phyloP scores from a whole-genome alignment of 805 yeast genomes.

The Debaryomyces hansenii region DNA sequence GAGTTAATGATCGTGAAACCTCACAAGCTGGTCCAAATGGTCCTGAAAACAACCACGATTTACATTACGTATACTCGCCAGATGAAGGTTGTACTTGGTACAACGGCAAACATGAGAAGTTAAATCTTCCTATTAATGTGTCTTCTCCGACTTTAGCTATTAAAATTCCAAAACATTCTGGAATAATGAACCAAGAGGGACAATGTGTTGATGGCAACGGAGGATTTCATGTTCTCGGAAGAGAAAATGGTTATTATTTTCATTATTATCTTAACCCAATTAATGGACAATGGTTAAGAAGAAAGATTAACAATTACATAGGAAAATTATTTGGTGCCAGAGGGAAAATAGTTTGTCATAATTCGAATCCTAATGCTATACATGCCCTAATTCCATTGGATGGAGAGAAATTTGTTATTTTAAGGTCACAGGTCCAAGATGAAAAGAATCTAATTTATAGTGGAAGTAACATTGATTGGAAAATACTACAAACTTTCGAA shows the following conservation, averaged over 20 bases:
- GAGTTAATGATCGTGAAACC: background rate
- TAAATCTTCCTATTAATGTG: constrained; percentile 9
- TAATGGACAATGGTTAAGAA: constrained; percentile 1
- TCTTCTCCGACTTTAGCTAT: background rate
- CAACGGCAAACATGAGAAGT: constrained; percentile 5
- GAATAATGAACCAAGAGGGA: constrained; percentile 21
- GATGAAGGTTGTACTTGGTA: constrained; percentile 17
- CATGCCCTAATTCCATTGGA: constrained; percentile 3
- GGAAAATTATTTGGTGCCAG: constrained; percentile 6
- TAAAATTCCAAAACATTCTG: constrained; percentile 10
- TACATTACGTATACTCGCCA: constrained; percentile 15
- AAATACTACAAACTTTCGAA: background rate
- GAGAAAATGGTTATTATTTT: constrained; percentile 12
- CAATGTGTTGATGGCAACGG: constrained; percentile 12
- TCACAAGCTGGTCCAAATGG: constrained; percentile 19
- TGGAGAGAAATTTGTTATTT: background rate
- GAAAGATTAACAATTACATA: background rate
- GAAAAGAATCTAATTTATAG: background rate
- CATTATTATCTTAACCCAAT: constrained; percentile 9
- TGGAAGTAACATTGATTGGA: background rate
- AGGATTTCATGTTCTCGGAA: constrained; percentile 13
- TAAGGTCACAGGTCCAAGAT: no score
- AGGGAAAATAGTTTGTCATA: constrained; percentile 2
- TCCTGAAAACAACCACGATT: constrained; percentile 19
- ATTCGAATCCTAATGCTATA: background rate